Evolutionary conservation across 2,329 filamentous ascomycete species (phyloP).

Genomic region (Trichoderma gracile): DNA sequence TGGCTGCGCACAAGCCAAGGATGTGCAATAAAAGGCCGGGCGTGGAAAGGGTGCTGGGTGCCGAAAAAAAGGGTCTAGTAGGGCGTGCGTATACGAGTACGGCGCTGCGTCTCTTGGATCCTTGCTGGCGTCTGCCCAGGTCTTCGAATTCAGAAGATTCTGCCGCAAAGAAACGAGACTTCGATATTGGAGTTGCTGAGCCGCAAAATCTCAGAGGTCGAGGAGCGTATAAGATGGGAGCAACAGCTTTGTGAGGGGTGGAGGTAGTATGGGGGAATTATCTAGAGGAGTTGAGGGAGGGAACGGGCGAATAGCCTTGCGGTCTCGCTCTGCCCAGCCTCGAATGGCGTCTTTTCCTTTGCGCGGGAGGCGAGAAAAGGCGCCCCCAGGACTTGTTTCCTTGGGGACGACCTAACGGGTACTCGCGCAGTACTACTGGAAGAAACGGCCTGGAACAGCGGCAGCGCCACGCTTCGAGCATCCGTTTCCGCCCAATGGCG

Average conservation of each 20-base stretch:
- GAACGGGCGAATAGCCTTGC: slow-evolving; percentile 16
- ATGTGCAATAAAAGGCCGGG: slow-evolving; percentile 23
- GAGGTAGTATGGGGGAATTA: too few relatives aligned
- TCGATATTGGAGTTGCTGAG: slow-evolving; percentile 2
- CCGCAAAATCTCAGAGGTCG: neutral
- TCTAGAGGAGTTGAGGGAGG: too few relatives aligned
- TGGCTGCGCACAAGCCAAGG: slow-evolving; percentile 25
- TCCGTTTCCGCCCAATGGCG: slow-evolving; percentile 11
- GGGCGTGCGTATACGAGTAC: slow-evolving; percentile 22
- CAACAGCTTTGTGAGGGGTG: too few relatives aligned
- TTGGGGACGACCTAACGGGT: slow-evolving; percentile 11
- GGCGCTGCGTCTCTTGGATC: neutral
- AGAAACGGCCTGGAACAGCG: neutral
- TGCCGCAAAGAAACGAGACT: neutral
- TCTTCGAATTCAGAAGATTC: neutral
- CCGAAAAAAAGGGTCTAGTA: slow-evolving; percentile 22
- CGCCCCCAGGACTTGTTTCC: slow-evolving; percentile 3
- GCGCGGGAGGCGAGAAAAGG: slow-evolving; percentile 18
- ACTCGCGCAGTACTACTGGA: neutral
- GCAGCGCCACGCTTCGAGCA: slow-evolving; percentile 21
- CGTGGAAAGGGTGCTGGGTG: slow-evolving; percentile 12
- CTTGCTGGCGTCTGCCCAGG: neutral
- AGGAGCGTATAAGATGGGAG: neutral
- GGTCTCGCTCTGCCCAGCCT: neutral
- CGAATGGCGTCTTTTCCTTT: slow-evolving; percentile 19